Evolutionary conservation across 2,329 filamentous ascomycete genomes (phyloP).

Genomic region (Tolypocladium endophyticum): DNA sequence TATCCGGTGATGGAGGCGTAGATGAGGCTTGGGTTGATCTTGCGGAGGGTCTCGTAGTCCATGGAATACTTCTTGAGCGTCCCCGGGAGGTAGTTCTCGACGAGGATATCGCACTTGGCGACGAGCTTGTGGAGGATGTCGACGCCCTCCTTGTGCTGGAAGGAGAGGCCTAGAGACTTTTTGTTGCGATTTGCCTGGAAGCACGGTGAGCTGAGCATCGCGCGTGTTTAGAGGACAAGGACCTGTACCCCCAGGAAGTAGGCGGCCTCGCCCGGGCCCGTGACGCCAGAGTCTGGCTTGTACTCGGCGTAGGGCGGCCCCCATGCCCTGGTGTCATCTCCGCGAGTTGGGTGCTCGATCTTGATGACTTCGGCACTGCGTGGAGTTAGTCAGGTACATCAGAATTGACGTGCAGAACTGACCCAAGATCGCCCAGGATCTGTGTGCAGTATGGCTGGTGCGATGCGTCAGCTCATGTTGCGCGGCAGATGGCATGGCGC

Average conservation of each 20-base stretch:
- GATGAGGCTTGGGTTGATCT: constrained; percentile 77
- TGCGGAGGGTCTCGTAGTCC: constrained; percentile 71
- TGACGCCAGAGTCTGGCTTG: constrained; percentile 41
- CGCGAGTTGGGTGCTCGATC: constrained; percentile 82
- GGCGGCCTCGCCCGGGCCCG: constrained; percentile 80
- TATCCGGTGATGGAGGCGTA: constrained; percentile 97
- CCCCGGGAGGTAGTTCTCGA: constrained; percentile 93
- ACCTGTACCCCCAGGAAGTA: constrained; percentile 76
- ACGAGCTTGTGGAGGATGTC: constrained; percentile 79
- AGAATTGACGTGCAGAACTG: constrained; percentile 21
- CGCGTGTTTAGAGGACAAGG: neutral
- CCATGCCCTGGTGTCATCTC: constrained; percentile 93
- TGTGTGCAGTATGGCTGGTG: constrained; percentile 92
- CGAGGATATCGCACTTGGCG: constrained; percentile 78
- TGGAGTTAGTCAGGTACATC: neutral
- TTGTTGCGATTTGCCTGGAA: constrained; percentile 88
- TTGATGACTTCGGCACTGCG: constrained; percentile 89
- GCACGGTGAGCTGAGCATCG: neutral
- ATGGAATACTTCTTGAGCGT: constrained; percentile 82
- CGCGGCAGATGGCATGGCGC: neutral
- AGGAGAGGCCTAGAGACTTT: constrained; percentile 84
- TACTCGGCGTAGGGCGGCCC: constrained; percentile 88
- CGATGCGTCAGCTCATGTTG: neutral
- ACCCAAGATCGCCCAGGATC: constrained; percentile 93
- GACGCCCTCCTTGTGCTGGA: constrained; percentile 74